Evolutionary conservation across 495 filamentous ascomycete species (phyloP).

Genomic region (Chaetomium cochliodes): DNA sequence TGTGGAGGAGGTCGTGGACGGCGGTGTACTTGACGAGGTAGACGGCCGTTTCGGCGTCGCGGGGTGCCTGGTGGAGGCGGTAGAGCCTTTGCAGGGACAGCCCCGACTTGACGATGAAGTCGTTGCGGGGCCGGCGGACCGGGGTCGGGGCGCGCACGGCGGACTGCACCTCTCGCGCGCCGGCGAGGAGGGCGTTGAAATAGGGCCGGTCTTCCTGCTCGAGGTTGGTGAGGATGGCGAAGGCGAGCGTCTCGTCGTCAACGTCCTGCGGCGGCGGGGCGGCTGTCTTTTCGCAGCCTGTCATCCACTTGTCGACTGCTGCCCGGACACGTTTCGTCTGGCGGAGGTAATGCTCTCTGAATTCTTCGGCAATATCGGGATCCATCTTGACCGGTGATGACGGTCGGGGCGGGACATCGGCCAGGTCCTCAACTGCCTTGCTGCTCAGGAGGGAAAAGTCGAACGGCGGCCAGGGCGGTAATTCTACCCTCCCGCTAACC

Average conservation of each 20-base stretch:
- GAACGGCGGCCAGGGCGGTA: constrained; percentile 87
- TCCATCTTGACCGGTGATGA: constrained; percentile 78
- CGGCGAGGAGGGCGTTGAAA: constrained; percentile 75
- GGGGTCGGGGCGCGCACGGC: constrained; percentile 56
- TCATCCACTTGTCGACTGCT: constrained; percentile 83
- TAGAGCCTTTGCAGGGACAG: constrained; percentile 83
- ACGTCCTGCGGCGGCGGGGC: constrained; percentile 77
- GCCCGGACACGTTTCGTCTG: constrained; percentile 84
- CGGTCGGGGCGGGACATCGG: constrained; percentile 46
- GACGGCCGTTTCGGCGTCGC: constrained; percentile 81
- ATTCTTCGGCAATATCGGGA: constrained; percentile 88
- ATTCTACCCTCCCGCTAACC: constrained; percentile 79
- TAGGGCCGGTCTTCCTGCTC: constrained; percentile 68
- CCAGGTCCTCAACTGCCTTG: constrained; percentile 47
- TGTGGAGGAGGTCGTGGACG: constrained; percentile 82
- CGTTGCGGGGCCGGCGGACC: constrained; percentile 56
- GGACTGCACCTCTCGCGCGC: constrained; percentile 59
- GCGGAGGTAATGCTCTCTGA: constrained; percentile 79
- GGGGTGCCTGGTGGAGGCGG: constrained; percentile 65
- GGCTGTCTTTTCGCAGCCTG: constrained; percentile 65
- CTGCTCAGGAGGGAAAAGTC: constrained; percentile 65
- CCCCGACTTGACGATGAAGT: constrained; percentile 67
- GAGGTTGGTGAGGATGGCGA: constrained; percentile 88
- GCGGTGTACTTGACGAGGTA: constrained; percentile 82
- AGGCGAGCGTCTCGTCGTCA: constrained; percentile 87